These are phyloP conservation scores for Kluyveromyces siamensis DNA, from an alignment of 805 yeast species.

Conservation along the genomic window DNA sequence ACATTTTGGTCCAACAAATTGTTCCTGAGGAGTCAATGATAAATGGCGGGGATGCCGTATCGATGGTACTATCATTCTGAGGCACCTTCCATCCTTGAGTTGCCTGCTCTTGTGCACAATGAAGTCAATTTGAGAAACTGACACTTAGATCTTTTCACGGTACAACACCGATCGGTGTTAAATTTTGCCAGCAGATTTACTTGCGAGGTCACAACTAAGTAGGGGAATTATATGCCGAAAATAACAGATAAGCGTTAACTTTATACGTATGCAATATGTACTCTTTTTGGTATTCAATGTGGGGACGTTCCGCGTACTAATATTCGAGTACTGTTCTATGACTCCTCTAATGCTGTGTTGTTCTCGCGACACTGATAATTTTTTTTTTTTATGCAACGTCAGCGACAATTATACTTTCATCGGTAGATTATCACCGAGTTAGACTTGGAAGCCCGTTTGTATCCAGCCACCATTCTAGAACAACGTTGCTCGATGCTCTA, in stretches of 20 bases:
- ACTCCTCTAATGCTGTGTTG: too few relatives aligned
- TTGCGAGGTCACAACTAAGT: neutral
- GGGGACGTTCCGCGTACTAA: too few relatives aligned
- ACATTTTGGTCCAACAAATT: too few relatives aligned
- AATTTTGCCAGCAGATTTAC: neutral
- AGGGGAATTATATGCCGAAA: neutral
- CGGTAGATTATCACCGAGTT: neutral
- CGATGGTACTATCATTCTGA: neutral
- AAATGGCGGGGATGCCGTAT: too few relatives aligned
- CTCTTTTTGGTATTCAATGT: too few relatives aligned
- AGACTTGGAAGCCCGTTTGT: slow-evolving; percentile 37
- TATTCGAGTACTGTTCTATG: too few relatives aligned
- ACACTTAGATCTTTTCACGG: neutral
- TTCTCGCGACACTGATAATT: too few relatives aligned
- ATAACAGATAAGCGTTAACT: neutral
- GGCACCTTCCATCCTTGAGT: neutral
- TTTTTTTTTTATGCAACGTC: neutral
- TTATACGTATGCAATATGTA: too few relatives aligned
- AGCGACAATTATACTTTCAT: neutral
- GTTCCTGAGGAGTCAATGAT: too few relatives aligned
- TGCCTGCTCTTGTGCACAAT: neutral
- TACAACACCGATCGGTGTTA: neutral
- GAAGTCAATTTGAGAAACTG: neutral
- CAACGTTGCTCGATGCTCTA: slow-evolving; percentile 46
- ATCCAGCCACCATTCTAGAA: slow-evolving; percentile 58